phyloP scores from a whole-genome alignment of 2,329 filamentous ascomycete species.

The Aspergillus tubingensis region DNA sequence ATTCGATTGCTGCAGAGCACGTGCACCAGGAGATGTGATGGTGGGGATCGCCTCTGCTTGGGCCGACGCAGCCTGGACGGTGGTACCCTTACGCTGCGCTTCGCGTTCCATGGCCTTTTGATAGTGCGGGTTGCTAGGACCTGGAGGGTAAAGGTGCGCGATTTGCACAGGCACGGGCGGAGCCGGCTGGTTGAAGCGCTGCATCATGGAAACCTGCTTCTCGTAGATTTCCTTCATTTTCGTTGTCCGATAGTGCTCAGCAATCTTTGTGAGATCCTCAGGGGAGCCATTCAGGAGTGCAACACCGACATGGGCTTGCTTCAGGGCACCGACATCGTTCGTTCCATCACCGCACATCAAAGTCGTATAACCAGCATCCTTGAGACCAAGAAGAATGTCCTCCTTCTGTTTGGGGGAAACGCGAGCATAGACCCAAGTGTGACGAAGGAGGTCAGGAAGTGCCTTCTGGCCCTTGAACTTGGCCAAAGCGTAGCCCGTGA shows the following conservation, averaged over 20 bases:
- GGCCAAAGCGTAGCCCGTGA: slow-evolving; percentile 89
- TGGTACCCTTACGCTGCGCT: slow-evolving; percentile 73
- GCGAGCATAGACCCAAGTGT: slow-evolving; percentile 97
- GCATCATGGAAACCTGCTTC: slow-evolving; percentile 90
- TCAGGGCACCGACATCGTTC: slow-evolving; percentile 95
- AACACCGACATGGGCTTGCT: slow-evolving; percentile 96
- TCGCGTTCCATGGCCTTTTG: slow-evolving; percentile 88
- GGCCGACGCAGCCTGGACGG: slow-evolving; percentile 52
- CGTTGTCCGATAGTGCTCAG: slow-evolving; percentile 88
- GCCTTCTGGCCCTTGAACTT: slow-evolving; percentile 83
- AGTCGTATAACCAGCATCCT: slow-evolving; percentile 95
- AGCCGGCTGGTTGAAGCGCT: slow-evolving; percentile 87
- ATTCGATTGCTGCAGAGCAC: slow-evolving; percentile 56
- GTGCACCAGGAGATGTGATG: slow-evolving; percentile 67
- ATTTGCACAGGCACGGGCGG: slow-evolving; percentile 93
- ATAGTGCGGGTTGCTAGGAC: slow-evolving; percentile 89
- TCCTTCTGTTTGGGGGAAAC: slow-evolving; percentile 99
- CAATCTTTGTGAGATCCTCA: slow-evolving; percentile 87
- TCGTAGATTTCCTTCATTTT: slow-evolving; percentile 99
- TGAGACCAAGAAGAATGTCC: slow-evolving; percentile 93
- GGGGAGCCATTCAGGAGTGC: slow-evolving; percentile 92
- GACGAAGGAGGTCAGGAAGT: slow-evolving; percentile 74
- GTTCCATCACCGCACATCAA: slow-evolving; percentile 98
- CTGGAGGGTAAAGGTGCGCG: slow-evolving; percentile 90
- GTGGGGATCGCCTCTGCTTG: slow-evolving; percentile 62